Base-by-base conservation (phyloP, 2,329 filamentous ascomycete species). In the Cryoendolithus antarcticus region DNA sequence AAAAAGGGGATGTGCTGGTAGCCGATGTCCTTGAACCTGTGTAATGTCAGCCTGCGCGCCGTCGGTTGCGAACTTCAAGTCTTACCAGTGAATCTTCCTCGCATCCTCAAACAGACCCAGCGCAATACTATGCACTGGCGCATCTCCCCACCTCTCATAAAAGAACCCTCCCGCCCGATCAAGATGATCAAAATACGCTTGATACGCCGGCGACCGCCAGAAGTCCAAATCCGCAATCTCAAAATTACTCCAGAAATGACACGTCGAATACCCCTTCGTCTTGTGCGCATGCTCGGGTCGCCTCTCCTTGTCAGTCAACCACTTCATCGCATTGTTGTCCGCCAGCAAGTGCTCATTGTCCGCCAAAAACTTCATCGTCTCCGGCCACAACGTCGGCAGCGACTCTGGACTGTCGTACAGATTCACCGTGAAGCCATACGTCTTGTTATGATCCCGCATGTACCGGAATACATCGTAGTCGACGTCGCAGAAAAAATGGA, bases 211-310 rank as follows among this genome's bases (percentile, higher is more conserved):
- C 56, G 86, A 84, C 35, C 91, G 72, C 84, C 86, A 98, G 63
- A 98, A 94, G 46, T 75, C 75, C 73, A 98, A 75, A 61, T 95
- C 86, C 34, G 75, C 89, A 52, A 98, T 89, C 63, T 98, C 91
- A 53, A 98, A 98, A 63, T 98, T 98, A 54, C 81, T 91, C 91
- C 91, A 98, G 70, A 98, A 98, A 62, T 98, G 91, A 61, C 91
- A 98, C 2, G 91, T 96, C 28, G 86, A 93, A 68, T 94, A 98
- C 28, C 91, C 91, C 53, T 93, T 82, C 5, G 89, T 89, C 46
- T 80, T 76, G 39, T 71, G 60, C 56, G 86, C 85, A 61, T 93
- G 82, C 9, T 85, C 75, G 1, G 89, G 88, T 35, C 91, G 75
- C 35, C 79, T 73, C 40, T 71, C 62, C 45, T 74, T 76, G 59